Evolutionary conservation across 768 basidiomycete species (phyloP).

Genomic region (Leccinum rimulosum): DNA sequence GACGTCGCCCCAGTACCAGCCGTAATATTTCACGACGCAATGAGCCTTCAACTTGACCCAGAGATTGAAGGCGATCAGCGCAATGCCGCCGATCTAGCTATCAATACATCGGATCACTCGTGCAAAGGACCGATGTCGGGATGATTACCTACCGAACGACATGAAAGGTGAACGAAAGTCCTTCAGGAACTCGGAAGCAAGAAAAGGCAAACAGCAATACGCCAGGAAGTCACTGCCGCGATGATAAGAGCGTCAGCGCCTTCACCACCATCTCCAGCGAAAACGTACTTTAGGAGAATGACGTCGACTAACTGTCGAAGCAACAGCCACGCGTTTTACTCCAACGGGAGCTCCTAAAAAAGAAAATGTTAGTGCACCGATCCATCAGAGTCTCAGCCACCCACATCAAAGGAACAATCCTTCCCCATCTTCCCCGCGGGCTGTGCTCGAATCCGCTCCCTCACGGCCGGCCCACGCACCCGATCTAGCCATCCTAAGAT

Average conservation of each 20-base stretch:
- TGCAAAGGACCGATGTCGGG: background rate
- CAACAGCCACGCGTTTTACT: conserved; percentile 96
- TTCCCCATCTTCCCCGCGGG: conserved; percentile 93
- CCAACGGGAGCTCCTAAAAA: conserved; percentile 75
- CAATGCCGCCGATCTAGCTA: conserved; percentile 86
- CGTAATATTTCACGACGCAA: conserved; percentile 95
- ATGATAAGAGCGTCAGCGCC: conserved; percentile 1
- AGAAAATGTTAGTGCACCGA: background rate
- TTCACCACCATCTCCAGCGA: background rate
- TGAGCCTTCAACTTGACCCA: conserved; percentile 99
- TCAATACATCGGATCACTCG: conserved; percentile 2
- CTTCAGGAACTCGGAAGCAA: conserved; percentile 83
- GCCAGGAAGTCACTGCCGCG: conserved; percentile 83
- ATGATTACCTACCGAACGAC: conserved; percentile 23
- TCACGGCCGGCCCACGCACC: conserved; percentile 54
- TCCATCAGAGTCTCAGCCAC: conserved; percentile 24
- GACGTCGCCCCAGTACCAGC: conserved; percentile 96
- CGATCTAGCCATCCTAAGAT: conserved; percentile 98
- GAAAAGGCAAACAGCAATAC: conserved; percentile 95
- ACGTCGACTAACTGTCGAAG: conserved; percentile 94
- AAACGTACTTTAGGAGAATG: conserved; percentile 89
- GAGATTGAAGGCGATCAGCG: conserved; percentile 89
- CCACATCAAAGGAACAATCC: conserved; percentile 88
- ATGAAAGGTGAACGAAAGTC: conserved; percentile 73
- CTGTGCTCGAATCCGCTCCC: conserved; percentile 84